phyloP scores from a whole-genome alignment of 108 stramenopile species.

The Cyclotella cryptica region DNA sequence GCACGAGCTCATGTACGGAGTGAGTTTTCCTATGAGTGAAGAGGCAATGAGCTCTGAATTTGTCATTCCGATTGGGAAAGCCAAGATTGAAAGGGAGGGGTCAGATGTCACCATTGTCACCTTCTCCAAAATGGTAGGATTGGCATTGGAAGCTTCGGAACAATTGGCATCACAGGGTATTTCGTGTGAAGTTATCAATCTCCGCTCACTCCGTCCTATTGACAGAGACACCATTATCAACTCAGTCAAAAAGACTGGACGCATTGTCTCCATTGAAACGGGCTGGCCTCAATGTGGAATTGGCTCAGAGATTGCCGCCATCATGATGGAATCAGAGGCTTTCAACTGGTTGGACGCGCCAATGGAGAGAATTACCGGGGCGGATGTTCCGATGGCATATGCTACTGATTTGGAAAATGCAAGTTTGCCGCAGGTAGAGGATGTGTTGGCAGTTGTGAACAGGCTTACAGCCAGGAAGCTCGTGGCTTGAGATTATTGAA shows the following conservation, averaged over 20 bases:
- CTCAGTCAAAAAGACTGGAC: conserved; percentile 96
- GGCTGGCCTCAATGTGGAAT: conserved; percentile 99
- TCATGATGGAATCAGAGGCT: conserved; percentile 96
- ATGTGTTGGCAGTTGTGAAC: conserved; percentile 92
- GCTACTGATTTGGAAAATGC: conserved; percentile 92
- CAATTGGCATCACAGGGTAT: conserved; percentile 85
- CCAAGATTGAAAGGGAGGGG: conserved; percentile 92
- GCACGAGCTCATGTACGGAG: conserved; percentile 98
- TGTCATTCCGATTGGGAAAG: conserved; percentile 92
- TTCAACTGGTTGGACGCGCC: conserved; percentile 99
- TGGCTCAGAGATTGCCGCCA: conserved; percentile 96
- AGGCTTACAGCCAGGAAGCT: conserved; percentile 87
- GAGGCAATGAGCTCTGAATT: conserved; percentile 91
- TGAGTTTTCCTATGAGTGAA: conserved; percentile 94
- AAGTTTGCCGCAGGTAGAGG: conserved; percentile 91
- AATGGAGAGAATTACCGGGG: conserved; percentile 96
- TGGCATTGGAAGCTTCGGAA: conserved; percentile 94
- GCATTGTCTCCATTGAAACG: conserved; percentile 95
- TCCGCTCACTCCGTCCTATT: conserved; percentile 94
- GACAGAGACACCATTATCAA: conserved; percentile 95
- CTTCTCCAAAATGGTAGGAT: conserved; percentile 92
- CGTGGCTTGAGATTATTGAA: conserved; percentile 59
- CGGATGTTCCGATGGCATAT: conserved; percentile 99
- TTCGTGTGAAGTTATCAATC: conserved; percentile 94
- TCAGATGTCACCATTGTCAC: conserved; percentile 96